Evolutionary conservation across 1,284 basidiomycete species (phyloP), one percentile per base, ranked within the genome.

Genomic region (Trichosporon coremiiforme): DNA sequence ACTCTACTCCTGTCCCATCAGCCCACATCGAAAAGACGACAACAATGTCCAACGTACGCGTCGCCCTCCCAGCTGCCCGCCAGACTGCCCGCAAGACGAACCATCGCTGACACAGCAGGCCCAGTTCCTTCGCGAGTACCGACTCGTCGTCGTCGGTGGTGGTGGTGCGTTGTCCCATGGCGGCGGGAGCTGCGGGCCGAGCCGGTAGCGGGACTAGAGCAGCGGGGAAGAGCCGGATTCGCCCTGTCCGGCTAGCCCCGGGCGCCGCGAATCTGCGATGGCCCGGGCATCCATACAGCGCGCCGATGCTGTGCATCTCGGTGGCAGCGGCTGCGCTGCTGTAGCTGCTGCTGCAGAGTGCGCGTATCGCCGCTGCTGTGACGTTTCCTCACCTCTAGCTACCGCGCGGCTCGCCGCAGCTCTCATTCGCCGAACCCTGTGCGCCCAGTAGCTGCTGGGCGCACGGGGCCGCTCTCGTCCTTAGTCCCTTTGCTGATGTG

Each of bases 141-240:
- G 95, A 86, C 90, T 98, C 74, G 96, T 99, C 74, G 95, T 98
- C 73, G 95, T 98, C 74, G 95, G 95, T 70, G 95, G 95, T 82
- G 96, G 95, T 89, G 95, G 95, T 91, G 77, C 82, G 90, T 87
- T 65, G 70, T 60, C 17, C 57, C 29, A 25, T 33, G 31, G 31
- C 55, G 29, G 29, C 55, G 57, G 31, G 8, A 17, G 22, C 31
- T 13, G 29, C 57, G 57, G 35, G 17, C 12, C 57, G 17, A 33
- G 57, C 57, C 7, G 15, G 47, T 9, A 33, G 57, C 57, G 36
- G 35, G 15, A 31, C 2, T 5, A 31, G 29, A 60, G 57, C 29
- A 60, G 31, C 6, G 25, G 12, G 25, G 25, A 13, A 60, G 15
- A 20, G 31, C 57, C 25, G 29, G 8, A 22, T 6, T 47, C 45